A percentile compares a stretch with the other conserved stretches of the same genome.
phyloP scores from a whole-genome alignment of 768 basidiomycete species.

The Calocera viscosa region DNA sequence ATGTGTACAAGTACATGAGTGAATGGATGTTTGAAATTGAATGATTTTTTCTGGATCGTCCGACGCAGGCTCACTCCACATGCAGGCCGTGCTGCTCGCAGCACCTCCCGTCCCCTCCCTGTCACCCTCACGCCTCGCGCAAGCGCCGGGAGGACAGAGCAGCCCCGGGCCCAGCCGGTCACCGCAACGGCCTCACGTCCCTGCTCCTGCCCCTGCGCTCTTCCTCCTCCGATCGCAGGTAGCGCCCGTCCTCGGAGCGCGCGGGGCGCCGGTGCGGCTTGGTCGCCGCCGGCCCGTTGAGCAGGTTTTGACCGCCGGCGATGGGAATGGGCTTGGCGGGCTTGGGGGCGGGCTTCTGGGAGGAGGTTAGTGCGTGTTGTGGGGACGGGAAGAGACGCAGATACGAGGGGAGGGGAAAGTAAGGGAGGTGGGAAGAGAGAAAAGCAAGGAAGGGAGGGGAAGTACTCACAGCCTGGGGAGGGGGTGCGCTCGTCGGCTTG shows the following conservation, averaged over 20 bases:
- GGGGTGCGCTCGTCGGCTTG: conserved; percentile 5
- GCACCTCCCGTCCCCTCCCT: no score
- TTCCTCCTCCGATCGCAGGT: background rate
- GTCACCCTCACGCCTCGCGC: no score
- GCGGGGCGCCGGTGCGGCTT: background rate
- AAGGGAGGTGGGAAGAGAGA: background rate
- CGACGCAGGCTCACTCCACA: background rate
- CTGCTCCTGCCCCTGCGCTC: background rate
- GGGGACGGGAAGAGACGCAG: background rate
- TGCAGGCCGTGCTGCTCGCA: no score
- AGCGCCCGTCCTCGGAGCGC: background rate
- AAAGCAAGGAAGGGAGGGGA: background rate
- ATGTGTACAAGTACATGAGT: conserved; percentile 3
- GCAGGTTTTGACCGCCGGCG: background rate
- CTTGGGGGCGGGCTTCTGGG: background rate
- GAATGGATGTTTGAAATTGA: background rate
- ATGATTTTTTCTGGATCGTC: background rate
- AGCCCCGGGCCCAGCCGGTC: no score
- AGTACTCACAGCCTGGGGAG: background rate
- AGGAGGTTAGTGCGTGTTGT: background rate
- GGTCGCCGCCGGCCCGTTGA: background rate
- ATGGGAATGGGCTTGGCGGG: background rate
- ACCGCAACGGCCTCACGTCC: background rate
- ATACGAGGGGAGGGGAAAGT: background rate
- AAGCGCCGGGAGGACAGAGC: no score